phyloP scores from a whole-genome alignment of 768 basidiomycete genomes.

The Lentinula aciculospora region DNA sequence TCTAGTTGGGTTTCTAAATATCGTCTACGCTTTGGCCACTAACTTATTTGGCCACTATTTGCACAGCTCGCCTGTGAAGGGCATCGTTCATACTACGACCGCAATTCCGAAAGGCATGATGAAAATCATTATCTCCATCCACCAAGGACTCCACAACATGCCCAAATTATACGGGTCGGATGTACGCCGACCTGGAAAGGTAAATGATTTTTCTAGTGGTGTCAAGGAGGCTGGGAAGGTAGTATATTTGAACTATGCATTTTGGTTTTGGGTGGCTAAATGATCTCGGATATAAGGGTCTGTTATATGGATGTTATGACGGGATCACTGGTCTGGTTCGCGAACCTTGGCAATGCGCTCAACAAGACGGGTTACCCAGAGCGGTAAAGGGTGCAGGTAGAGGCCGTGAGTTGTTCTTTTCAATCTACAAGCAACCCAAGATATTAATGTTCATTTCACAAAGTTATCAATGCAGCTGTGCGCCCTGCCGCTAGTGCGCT shows the following conservation, averaged over 20 bases:
- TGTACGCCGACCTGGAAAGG: slow-evolving; percentile 32
- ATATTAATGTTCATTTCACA: not conserved
- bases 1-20: slow-evolving; percentile 33
- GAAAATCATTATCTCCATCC: slow-evolving; percentile 33
- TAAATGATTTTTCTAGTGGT: slow-evolving; percentile 36
- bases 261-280: no score
- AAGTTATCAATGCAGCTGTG: slow-evolving; percentile 27
- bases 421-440: not conserved
- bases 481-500: slow-evolving; percentile 27
- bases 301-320: slow-evolving; percentile 30
- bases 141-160: slow-evolving; percentile 40
- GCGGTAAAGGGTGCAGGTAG: slow-evolving; percentile 29
- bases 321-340: slow-evolving; percentile 28
- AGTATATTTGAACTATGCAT: no score
- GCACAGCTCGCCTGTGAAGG: slow-evolving; percentile 31
- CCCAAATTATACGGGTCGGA: slow-evolving; percentile 37
- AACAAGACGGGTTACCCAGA: slow-evolving; percentile 29
- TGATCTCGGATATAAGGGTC: slow-evolving; percentile 11
- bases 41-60: not conserved
- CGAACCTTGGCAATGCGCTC: slow-evolving; percentile 26
- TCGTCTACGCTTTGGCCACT: not conserved
- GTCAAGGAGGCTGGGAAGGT: slow-evolving; percentile 45
- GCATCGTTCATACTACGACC: slow-evolving; percentile 39
- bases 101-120: slow-evolving; percentile 45
- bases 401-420: slow-evolving; percentile 26